Base-by-base conservation (phyloP, 2,329 filamentous ascomycete genomes). In the Emmonsiellopsis sp. region DNA sequence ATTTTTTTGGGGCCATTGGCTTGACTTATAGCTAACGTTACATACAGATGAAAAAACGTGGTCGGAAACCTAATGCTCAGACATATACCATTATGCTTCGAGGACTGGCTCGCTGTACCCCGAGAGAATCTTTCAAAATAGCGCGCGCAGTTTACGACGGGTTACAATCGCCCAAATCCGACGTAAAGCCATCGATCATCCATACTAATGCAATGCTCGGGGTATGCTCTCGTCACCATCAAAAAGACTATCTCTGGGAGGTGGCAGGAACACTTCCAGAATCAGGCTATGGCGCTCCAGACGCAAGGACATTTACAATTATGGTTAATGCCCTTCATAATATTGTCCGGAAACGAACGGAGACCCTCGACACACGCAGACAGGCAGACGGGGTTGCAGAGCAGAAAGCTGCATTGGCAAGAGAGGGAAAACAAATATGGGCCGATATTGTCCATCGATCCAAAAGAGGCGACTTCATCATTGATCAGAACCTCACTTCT, bases 141-240 rank as follows among this genome's bases (percentile, higher is more conserved):
- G 88, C 89, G 0, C 69, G 91, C 45, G 80, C 81, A 55, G 76
- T 95, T 50, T 97, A 94, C 73, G 80, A 88, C 60, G 82, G 82
- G 52, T 86, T 97, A 72, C 77, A 78, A 40, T 77, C 76, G 4
- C 77, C 81, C 37, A 82, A 80, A 49, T 80, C 80, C 1, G 75
- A 77, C 6, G 75, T 94, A 49, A 77, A 83, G 58, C 86, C 87
- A 13, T 87, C 84, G 60, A 86, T 85, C 37, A 86, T 88, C 53
- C 93, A 97, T 64, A 83, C 88, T 57, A 98, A 98, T 66, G 88
- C 91, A 8, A 82, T 90, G n/a, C 74, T 98, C 44, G 83, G 84
- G 55, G 86, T 93, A 7, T 97, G 91, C 66, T 80, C 85, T 47
- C 78, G 82, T 54, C 85, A 87, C 3, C 68, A 77, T 10, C 85